Evolutionary conservation across 176 grass and related monocot genomes (phyloP), one percentile per base, ranked within the genome.

Genomic region (Ampelocalamus luodianensis): DNA sequence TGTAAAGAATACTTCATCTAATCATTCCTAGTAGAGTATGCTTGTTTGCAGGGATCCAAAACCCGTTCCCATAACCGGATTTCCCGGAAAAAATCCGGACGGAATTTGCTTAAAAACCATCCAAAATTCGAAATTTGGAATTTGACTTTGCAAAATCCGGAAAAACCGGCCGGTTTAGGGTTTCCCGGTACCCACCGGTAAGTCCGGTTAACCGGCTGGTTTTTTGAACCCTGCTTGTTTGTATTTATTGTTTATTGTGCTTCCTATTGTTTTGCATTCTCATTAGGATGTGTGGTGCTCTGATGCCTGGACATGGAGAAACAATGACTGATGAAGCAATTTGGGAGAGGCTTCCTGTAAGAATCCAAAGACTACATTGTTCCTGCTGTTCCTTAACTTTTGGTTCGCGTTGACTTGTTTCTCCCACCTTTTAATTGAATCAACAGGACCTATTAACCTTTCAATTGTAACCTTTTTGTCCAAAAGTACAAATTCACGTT

Each of bases 261-360:
- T 50, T 78, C 22, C 4, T 79, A 46, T 71, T 8, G 40, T 72
- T 67, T 78, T 34, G 18, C 5, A 36, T 80, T 76, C 32, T 87
- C 42, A 37, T 39, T 74, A 92, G 93, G 84, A 95, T 84, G 85
- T 95, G 88, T 92, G 91, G 88, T 71, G 44, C 90, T 87, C 65
- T 95, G 88, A 92, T 92, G 88, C 90, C 90, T 81, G 83, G 85
- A 88, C 79, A 92, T 82, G 90, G 91, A 84, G 93, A 95, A 87
- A 92, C 71, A 72, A 90, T 92, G 71, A 95, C 76, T 2, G 88
- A 90, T 3, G 88, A 92, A 84, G 83, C 80, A 80, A 95, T 95
- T 73, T 92, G 85, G 85, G 90, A 95, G 76, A 95, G 85, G 76
- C 90, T 95, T 88, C 93, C 88, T 84, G 90, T 95, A 90, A 90